A percentile compares a stretch with the other conserved stretches of the same genome.
phyloP scores from a whole-genome alignment of 306 rosid genomes.

The peach (Prunus persica) region DNA sequence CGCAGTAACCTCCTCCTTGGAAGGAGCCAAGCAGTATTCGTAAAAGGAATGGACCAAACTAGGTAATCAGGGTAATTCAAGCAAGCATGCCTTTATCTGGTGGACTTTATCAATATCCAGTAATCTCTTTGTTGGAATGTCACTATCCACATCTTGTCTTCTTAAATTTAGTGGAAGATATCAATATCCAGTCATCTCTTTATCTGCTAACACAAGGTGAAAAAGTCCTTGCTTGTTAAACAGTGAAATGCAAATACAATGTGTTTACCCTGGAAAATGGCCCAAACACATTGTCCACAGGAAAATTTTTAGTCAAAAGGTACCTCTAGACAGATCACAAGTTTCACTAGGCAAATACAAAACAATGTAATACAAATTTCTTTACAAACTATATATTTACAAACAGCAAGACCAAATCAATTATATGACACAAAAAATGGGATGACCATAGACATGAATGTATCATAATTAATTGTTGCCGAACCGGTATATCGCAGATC shows the following conservation, averaged over 20 bases:
- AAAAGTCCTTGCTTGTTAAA: not conserved
- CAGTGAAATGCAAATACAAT: too few species aligned
- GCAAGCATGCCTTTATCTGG: not conserved
- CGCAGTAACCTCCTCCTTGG: too few species aligned
- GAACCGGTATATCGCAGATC: conserved; percentile 61
- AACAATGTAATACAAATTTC: not conserved
- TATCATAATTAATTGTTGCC: conserved; percentile 58
- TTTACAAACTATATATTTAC: not conserved
- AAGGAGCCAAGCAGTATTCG: too few species aligned
- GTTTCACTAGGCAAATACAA: not conserved
- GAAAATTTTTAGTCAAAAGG: too few species aligned
- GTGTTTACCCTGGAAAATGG: too few species aligned
- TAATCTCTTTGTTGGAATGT: too few species aligned
- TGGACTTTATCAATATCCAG: too few species aligned
- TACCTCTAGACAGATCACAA: not conserved
- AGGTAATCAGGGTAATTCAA: not conserved
- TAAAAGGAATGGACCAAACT: not conserved
- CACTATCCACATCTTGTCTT: not conserved
- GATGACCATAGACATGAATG: conserved; percentile 71
- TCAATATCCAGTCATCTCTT: not conserved
- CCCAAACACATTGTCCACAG: too few species aligned
- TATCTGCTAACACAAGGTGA: not conserved
- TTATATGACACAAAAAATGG: conserved; percentile 80
- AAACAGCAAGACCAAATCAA: conserved; percentile 27
- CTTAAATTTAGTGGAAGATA: not conserved